These are phyloP conservation scores for Barbarea vulgaris DNA, from an alignment of 345 rosid genomes.

Conservation along the genomic window DNA sequence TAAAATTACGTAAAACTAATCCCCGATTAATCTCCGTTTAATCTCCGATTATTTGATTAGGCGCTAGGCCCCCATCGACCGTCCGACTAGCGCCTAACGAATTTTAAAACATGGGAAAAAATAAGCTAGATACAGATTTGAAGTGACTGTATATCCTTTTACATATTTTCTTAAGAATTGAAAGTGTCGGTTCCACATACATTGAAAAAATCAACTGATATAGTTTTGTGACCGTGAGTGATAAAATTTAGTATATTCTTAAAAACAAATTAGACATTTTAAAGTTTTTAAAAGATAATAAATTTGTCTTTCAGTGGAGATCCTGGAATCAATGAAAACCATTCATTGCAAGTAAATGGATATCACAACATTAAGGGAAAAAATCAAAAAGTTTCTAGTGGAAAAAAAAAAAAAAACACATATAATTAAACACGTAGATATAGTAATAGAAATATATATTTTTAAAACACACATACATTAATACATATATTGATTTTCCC, in stretches of 20 bases:
- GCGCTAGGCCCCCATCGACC: no score
- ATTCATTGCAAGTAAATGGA: constrained; percentile 16
- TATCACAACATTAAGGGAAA: constrained; percentile 4
- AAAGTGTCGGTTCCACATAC: not conserved
- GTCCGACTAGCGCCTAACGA: no score
- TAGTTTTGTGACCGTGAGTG: not conserved
- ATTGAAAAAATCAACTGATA: not conserved
- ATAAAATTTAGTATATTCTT: not conserved
- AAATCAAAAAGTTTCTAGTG: constrained; percentile 1
- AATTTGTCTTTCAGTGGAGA: constrained; percentile 21
- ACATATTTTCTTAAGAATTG: not conserved
- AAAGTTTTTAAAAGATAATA: not conserved
- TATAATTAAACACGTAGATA: not conserved
- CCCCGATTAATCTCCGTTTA: no score
- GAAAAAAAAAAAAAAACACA: not conserved
- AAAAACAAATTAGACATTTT: not conserved
- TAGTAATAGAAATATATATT: not conserved
- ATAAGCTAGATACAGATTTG: not conserved
- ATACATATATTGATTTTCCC: not conserved
- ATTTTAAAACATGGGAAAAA: no score
- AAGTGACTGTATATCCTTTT: not conserved
- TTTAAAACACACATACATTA: not conserved
- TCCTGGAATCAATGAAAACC: constrained; percentile 34
- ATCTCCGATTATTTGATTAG: no score
- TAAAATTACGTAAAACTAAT: no score